Base-by-base conservation (phyloP, 148 eudicot genomes). In the Rhododendron simsii region DNA sequence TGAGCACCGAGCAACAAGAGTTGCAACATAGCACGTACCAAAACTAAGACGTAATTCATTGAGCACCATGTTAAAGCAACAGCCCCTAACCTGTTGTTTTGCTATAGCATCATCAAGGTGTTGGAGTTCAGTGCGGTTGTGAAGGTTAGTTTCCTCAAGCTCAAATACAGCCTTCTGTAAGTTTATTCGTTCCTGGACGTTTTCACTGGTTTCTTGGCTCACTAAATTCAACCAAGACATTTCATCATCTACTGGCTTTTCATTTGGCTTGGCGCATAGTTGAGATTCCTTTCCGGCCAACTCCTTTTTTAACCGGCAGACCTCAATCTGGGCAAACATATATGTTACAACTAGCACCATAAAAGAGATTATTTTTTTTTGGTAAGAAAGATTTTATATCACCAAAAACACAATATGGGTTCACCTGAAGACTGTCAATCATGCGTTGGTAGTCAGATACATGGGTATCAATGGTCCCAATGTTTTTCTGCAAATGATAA, bases 111-210 rank as follows among this genome's bases (percentile, higher is more conserved):
- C 95, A 90, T 95, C 98, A 88, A 95, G 98, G 77, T 90, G 91
- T 88, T 91, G 94, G 77, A 95, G 92, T 89, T 95, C 98, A 83
- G 84, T 78, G 57, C 92, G 94, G 88, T 93, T 95, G 76, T 87
- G 91, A 90, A 91, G 86, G 89, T 95, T 94, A 85, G 91, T 94
- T 87, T 94, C 98, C 86, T 95, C 96, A 71, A 95, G 91, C 86
- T 95, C 98, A 90, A 93, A 93, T 67, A 95, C 82, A 82, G 98
- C 96, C 90, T 95, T 95, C 89, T 95, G 98, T 82, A 95, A 87
- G 86, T 95, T 95, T 89, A 95, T 95, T 84, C 98, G 92, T 81
- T 95, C 98, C 89, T 93, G 98, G 81, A 95, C 96, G 84, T 95
- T 95, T 91, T 94, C 96, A 59, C 93, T 93, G 81, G 90, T 94